Base-by-base conservation (phyloP, 75 land plant species). In the Selaginella tamariscina region DNA sequence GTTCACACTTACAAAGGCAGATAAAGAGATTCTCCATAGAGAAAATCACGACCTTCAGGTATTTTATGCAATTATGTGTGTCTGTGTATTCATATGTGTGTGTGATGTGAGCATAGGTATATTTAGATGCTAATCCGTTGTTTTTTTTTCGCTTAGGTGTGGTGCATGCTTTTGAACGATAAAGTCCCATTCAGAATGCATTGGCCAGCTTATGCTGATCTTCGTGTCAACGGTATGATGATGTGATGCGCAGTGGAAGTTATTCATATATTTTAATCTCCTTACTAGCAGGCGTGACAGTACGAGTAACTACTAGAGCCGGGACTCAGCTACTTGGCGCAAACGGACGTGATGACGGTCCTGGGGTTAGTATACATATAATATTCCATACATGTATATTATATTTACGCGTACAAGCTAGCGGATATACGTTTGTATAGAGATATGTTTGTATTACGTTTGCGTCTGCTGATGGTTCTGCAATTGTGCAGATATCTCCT, bases 331-430 rank as follows among this genome's bases (percentile, higher is more conserved):
- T 83, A 59, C 78, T 94, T 18, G 98, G 98, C 44, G 79, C 80
- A 24, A 94, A 85, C 84, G 96, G 98, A 26, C 90, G 98, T 66
- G 98, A 94, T 80, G 98, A 94, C 73, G 98, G 98, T 26, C 87
- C 85, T 23, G 71, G 78, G 69, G 98, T 94, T 59, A 76, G 89
- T 81, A 39, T 5, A 5, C 15, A 5, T 39, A 5, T 15, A 5
- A 39, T 39, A 5, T 39, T 39, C 49, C 15, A 5, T 39, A 5
- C 11, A 39, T 39, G 11, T 39, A 15, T 39, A 39, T 39, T 39
- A 39, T 5, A 5, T 5, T 39, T 5, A 39, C 11, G 49, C 49
- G 15, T 39, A 39, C n/a, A n/a, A n/a, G n/a, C n/a, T n/a, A n/a
- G n/a, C n/a, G n/a, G n/a, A n/a, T n/a, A n/a, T n/a, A n/a, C n/a